Evolutionary conservation across 1,139 yeast genomes (phyloP).

Genomic region (Petasospora rhodanensis): DNA sequence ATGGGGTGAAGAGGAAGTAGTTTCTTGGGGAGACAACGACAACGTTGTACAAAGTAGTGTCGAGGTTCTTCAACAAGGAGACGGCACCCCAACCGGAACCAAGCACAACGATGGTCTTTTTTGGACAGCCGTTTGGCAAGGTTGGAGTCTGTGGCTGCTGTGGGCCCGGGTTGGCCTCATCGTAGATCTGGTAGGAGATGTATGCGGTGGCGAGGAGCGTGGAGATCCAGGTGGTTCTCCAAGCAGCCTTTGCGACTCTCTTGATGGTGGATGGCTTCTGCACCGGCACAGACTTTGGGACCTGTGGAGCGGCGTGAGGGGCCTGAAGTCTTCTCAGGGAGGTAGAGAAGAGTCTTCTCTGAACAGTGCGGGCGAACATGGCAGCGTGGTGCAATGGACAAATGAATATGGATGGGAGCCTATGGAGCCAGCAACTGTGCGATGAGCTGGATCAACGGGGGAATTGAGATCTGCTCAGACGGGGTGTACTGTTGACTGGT

Average conservation of each 20-base stretch:
- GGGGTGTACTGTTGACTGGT: too few relatives aligned
- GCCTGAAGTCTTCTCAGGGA: conserved; percentile 12
- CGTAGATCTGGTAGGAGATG: conserved; percentile 52
- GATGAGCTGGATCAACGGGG: too few relatives aligned
- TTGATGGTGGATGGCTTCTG: conserved; percentile 26
- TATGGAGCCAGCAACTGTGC: neutral
- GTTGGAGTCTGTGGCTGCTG: conserved; percentile 58
- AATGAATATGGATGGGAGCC: neutral
- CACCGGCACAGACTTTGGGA: conserved; percentile 11
- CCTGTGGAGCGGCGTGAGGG: conserved; percentile 8
- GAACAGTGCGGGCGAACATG: conserved; percentile 12
- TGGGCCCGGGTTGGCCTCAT: conserved; percentile 55
- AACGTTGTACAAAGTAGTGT: conserved; percentile 82
- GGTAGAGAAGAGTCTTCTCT: conserved; percentile 15
- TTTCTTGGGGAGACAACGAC: conserved; percentile 90
- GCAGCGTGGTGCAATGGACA: too few relatives aligned
- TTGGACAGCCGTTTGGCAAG: conserved; percentile 64
- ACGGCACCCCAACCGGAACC: conserved; percentile 97
- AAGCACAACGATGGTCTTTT: conserved; percentile 82
- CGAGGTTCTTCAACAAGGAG: conserved; percentile 76
- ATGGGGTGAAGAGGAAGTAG: conserved; percentile 90
- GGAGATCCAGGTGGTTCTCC: conserved; percentile 36
- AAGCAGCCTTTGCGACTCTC: conserved; percentile 27
- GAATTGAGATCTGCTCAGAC: too few relatives aligned
- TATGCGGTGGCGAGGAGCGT: conserved; percentile 42